phyloP scores from a whole-genome alignment of 805 yeast species.

The Nakazawaea peltata region DNA sequence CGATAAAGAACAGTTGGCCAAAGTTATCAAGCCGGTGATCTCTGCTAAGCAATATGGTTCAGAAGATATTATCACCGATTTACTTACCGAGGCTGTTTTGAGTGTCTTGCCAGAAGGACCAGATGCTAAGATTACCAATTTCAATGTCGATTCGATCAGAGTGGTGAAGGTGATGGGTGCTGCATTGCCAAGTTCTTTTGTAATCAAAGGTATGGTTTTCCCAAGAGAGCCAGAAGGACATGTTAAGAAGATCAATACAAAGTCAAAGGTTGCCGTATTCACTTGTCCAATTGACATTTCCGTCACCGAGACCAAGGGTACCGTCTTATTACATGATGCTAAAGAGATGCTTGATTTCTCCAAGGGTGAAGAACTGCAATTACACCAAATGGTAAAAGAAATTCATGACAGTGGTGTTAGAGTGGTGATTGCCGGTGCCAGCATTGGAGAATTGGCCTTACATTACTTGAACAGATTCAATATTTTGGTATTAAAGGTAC shows the following conservation, averaged over 20 bases:
- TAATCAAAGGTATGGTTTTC: slow-evolving; percentile 95
- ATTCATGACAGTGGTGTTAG: slow-evolving; percentile 77
- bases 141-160: slow-evolving; percentile 90
- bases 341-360: slow-evolving; percentile 94
- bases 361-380: slow-evolving; percentile 92
- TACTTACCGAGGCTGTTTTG: slow-evolving; percentile 81
- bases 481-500: slow-evolving; percentile 79
- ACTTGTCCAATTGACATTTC: slow-evolving; percentile 94
- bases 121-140: slow-evolving; percentile 24
- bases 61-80: slow-evolving; percentile 67
- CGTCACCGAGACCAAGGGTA: slow-evolving; percentile 97
- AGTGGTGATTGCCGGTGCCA: slow-evolving; percentile 91
- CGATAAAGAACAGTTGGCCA: slow-evolving; percentile 48
- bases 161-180: slow-evolving; percentile 97
- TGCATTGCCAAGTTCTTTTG: slow-evolving; percentile 62
- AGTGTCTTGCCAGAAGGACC: slow-evolving; percentile 68
- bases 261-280: slow-evolving; percentile 83
- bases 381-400: slow-evolving; percentile 78
- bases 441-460: slow-evolving; percentile 85
- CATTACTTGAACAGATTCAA: slow-evolving; percentile 87
- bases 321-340: slow-evolving; percentile 92
- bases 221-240: slow-evolving; percentile 96
- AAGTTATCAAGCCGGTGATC: slow-evolving; percentile 79
- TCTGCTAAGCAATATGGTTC: slow-evolving; percentile 90
- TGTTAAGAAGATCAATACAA: slow-evolving; percentile 50